These are phyloP conservation scores for Bruguiera parviflora DNA, from an alignment of 345 rosid species.

Conservation along the genomic window DNA sequence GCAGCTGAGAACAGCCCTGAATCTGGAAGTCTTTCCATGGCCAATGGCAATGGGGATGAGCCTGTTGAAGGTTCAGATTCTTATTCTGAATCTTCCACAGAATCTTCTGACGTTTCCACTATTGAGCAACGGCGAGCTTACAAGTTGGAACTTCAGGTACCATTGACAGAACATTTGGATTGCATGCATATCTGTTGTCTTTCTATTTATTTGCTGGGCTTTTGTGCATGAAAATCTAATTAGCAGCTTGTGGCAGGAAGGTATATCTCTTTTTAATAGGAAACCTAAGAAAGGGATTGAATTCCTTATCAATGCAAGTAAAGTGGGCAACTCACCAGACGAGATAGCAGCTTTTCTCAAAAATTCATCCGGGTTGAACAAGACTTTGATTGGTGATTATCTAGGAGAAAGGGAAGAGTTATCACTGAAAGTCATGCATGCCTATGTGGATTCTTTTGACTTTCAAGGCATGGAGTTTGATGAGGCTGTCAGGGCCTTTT, in stretches of 20 bases:
- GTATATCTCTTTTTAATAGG: slow-evolving; percentile 95
- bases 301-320: slow-evolving; percentile 89
- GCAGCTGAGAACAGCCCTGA: slow-evolving; percentile 61
- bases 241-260: slow-evolving; percentile 86
- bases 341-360: slow-evolving; percentile 92
- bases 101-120: slow-evolving; percentile 73
- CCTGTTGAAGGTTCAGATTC: slow-evolving; percentile 79
- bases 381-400: slow-evolving; percentile 91
- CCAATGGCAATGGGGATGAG: slow-evolving; percentile 85
- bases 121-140: slow-evolving; percentile 99
- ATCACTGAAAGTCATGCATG: slow-evolving; percentile 95
- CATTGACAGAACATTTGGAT: slow-evolving; percentile 7
- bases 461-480: slow-evolving; percentile 89
- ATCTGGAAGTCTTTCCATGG: slow-evolving; percentile 52
- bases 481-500: slow-evolving; percentile 83
- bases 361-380: slow-evolving; percentile 85
- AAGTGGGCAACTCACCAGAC: slow-evolving; percentile 88
- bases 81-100: slow-evolving; percentile 79
- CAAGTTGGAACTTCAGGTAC: slow-evolving; percentile 99
- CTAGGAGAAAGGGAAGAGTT: slow-evolving; percentile 98
- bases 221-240: slow-evolving; percentile 33
- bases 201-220: slow-evolving; percentile 8
- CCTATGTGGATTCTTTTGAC: slow-evolving; percentile 93
- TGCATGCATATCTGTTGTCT: slow-evolving; percentile 7
- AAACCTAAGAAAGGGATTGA: slow-evolving; percentile 97